Conservation (phyloP, 495 filamentous ascomycete genomes). For the Umbilicaria muhlenbergii region DNA sequence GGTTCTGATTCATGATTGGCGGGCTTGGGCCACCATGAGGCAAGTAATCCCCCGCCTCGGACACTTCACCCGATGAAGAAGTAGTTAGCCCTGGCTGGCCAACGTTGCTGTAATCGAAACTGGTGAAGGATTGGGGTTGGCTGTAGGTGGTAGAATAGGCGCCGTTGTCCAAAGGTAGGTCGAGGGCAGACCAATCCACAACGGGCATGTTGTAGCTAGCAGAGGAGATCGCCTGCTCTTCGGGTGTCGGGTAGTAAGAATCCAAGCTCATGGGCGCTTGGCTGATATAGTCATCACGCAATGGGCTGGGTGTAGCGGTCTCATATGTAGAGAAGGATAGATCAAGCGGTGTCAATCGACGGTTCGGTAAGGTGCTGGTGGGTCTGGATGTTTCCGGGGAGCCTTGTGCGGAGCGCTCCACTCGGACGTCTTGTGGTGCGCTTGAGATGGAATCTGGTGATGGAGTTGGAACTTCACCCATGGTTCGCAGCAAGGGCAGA, state of each 20-base stretch:
- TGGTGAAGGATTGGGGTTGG: constrained; percentile 52
- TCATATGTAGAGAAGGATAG: constrained; percentile 40
- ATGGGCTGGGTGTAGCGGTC: constrained; percentile 32
- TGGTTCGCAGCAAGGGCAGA: constrained; percentile 33
- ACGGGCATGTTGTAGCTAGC: constrained; percentile 45
- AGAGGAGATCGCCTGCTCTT: constrained; percentile 50
- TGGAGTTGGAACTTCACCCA: constrained; percentile 22
- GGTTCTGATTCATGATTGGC: constrained; percentile 21
- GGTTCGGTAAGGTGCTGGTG: constrained; percentile 41
- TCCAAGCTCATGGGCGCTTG: constrained; percentile 22
- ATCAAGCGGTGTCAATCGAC: constrained; percentile 50
- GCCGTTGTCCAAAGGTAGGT: constrained; percentile 39
- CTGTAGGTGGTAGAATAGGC: constrained; percentile 50
- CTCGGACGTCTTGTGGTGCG: constrained; percentile 29
- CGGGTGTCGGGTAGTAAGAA: constrained; percentile 28
- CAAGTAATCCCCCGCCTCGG: constrained; percentile 52
- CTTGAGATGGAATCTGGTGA: constrained; percentile 26
- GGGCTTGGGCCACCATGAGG: constrained; percentile 10
- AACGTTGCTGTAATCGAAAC: constrained; percentile 43
- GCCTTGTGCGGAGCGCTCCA: constrained; percentile 52
- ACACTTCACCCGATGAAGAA: constrained; percentile 62
- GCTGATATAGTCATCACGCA: constrained; percentile 27
- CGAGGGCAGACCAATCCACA: constrained; percentile 63
- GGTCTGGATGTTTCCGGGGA: constrained; percentile 47
- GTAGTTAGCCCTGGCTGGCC: constrained; percentile 41